A percentile compares a stretch with the other conserved stretches of the same genome.
Conservation (phyloP, 202 grass and related monocot species). For the Saccharum hybrid region DNA sequence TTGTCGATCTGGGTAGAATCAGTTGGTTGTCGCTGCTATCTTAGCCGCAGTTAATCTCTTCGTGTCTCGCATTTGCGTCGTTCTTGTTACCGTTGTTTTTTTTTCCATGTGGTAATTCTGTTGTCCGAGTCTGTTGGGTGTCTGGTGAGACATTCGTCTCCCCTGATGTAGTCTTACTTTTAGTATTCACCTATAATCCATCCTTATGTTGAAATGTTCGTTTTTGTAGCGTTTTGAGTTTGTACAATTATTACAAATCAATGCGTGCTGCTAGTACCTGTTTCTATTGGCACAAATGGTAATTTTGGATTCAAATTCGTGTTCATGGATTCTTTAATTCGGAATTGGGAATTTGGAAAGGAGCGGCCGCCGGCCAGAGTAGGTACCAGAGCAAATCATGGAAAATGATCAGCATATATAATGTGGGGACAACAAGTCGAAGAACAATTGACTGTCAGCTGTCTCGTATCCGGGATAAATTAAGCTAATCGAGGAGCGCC, state of each 20-base stretch:
- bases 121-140: neutral
- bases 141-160: constrained; percentile 30
- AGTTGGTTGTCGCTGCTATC: constrained; percentile 46
- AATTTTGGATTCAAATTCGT: neutral
- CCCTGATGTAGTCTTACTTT: neutral
- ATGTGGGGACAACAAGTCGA: neutral
- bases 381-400: constrained; percentile 43
- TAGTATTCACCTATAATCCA: neutral
- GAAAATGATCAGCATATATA: neutral
- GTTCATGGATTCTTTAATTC: neutral
- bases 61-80: neutral
- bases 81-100: constrained; percentile 18
- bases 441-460: neutral
- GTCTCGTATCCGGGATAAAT: constrained; percentile 24
- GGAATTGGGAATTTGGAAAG: neutral
- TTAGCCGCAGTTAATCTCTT: constrained; percentile 53
- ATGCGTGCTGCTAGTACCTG: neutral
- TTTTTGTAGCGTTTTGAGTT: neutral
- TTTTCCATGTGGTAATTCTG: neutral
- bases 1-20: constrained; percentile 5
- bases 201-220: neutral
- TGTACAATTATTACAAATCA: neutral
- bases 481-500: constrained; percentile 27
- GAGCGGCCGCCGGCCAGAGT: neutral
- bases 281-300: constrained; percentile 19